Conservation (phyloP, 2,329 filamentous ascomycete species). For the Claviceps quebecensis region DNA sequence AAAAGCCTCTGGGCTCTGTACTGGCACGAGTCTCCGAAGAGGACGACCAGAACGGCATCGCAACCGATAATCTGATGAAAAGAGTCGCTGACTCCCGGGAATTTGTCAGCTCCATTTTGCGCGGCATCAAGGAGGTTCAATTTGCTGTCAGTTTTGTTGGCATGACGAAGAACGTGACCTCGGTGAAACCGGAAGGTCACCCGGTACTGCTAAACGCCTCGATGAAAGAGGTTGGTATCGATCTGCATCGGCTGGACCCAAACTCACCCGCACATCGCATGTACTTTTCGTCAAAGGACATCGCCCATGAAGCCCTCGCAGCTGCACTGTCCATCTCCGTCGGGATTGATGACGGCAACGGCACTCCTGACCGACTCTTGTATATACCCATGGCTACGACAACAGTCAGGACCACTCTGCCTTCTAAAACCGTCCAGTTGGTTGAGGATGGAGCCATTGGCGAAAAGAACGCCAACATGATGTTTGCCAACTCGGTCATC, state of each 20-base stretch:
- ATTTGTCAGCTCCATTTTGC: slow-evolving; percentile 76
- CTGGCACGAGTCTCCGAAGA: slow-evolving; percentile 65
- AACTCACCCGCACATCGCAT: slow-evolving; percentile 92
- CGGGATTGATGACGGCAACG: slow-evolving; percentile 79
- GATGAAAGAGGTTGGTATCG: slow-evolving; percentile 92
- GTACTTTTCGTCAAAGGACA: slow-evolving; percentile 89
- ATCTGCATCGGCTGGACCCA: slow-evolving; percentile 79
- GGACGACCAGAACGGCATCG: slow-evolving; percentile 51
- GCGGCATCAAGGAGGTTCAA: slow-evolving; percentile 91
- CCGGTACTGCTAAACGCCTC: slow-evolving; percentile 74
- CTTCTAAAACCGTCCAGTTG: slow-evolving; percentile 83
- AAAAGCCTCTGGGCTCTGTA: slow-evolving; percentile 45
- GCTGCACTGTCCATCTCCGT: slow-evolving; percentile 87
- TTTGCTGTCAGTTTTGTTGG: slow-evolving; percentile 87
- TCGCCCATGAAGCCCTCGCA: slow-evolving; percentile 86
- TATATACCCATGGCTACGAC: slow-evolving; percentile 98
- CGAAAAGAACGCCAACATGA: slow-evolving; percentile 86
- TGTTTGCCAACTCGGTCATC: slow-evolving; percentile 91
- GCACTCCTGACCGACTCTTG: slow-evolving; percentile 70
- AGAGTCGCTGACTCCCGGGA: slow-evolving; percentile 86
- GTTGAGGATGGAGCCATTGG: slow-evolving; percentile 55
- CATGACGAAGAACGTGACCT: slow-evolving; percentile 64
- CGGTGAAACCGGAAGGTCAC: slow-evolving; percentile 50
- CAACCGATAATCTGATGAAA: slow-evolving; percentile 56
- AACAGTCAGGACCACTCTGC: slow-evolving; percentile 82